phyloP scores from a whole-genome alignment of 2,329 filamentous ascomycete genomes.

The Ophiostoma himal-ulmi region DNA sequence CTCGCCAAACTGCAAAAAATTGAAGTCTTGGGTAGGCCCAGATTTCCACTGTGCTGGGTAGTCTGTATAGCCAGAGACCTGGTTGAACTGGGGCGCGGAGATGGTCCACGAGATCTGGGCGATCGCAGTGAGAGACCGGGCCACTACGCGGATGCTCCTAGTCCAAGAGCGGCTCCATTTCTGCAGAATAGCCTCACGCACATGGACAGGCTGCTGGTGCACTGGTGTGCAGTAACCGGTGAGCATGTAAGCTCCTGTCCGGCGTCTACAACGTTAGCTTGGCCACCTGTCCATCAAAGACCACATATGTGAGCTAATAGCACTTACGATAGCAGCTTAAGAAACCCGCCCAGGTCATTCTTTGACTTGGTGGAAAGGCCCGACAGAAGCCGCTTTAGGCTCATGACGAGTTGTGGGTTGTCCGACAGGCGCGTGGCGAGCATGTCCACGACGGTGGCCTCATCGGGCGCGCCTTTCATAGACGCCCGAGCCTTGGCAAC shows the following conservation, averaged over 20 bases:
- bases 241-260: conserved; percentile 54
- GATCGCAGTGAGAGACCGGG: conserved; percentile 51
- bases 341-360: conserved; percentile 36
- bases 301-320: too few relatives aligned
- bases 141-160: conserved; percentile 48
- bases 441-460: conserved; percentile 45
- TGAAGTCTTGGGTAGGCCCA: conserved; percentile 49
- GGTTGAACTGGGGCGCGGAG: conserved; percentile 48
- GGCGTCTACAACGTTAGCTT: conserved; percentile 31
- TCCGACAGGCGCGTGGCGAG: conserved; percentile 48
- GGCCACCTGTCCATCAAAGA: neutral
- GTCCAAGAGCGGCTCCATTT: conserved; percentile 57
- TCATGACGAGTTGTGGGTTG: conserved; percentile 48
- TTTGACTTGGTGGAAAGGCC: conserved; percentile 33
- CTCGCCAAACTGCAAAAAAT: conserved; percentile 53
- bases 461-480: conserved; percentile 36
- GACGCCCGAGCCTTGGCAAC: conserved; percentile 37
- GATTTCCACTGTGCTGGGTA: conserved; percentile 47
- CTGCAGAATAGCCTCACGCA: conserved; percentile 57
- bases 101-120: conserved; percentile 51
- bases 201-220: conserved; percentile 52
- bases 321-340: conserved; percentile 40
- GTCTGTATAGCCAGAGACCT: conserved; percentile 53
- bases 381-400: conserved; percentile 42
- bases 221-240: conserved; percentile 63